Base-by-base conservation (phyloP, 2,329 filamentous ascomycete species). In the Domatiomyces catenatus region DNA sequence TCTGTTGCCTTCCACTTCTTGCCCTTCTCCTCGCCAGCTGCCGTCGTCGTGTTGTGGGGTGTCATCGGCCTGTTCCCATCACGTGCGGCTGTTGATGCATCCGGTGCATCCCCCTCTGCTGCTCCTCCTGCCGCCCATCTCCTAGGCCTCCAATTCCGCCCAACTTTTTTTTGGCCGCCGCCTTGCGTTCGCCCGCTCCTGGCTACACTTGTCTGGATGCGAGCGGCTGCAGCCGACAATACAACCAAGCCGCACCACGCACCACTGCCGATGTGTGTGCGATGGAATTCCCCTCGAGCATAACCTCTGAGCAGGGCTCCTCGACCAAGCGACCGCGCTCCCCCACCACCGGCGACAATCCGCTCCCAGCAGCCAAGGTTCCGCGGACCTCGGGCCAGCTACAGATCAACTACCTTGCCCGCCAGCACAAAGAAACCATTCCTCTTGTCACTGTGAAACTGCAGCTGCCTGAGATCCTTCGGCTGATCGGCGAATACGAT, bases 401-500 rank as follows among this genome's bases (percentile, higher is more conserved):
- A 44, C 78, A 81, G 64, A 82, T 82, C 67, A 82, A 83, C 65
- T 83, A 83, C 58, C 75, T 83, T 49, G 78, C 77, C 48, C 73
- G 79, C 43, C 78, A 81, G 54, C 75, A 76, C 58, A 69, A 74
- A 36, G 74, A 79, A 42, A 78, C 80, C 60, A 69, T 83, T 22
- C 78, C 79, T 32, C 70, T 82, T 18, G 74, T 81, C 55, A 77
- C 73, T 51, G 73, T 73, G 56, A 75, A 81, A 50, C 85, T 89
- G 61, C 83, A 78, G 8, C 83, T 94, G 60, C 76, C 79, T 10
- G 81, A 84, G 58, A 79, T 92, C 50, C 68, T 92, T 46, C 72
- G 77, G 42, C 73, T 89, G 54, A 77, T 94, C 52, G 76, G 76
- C 62, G 82, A 88, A 59, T 94, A 94, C 66, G 86, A 89, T 75